Percentiles rank a stretch among this genome's conserved stretches.
These are phyloP conservation scores for Rubroshorea leprosula DNA, from an alignment of 345 rosid genomes.

Conservation along the genomic window DNA sequence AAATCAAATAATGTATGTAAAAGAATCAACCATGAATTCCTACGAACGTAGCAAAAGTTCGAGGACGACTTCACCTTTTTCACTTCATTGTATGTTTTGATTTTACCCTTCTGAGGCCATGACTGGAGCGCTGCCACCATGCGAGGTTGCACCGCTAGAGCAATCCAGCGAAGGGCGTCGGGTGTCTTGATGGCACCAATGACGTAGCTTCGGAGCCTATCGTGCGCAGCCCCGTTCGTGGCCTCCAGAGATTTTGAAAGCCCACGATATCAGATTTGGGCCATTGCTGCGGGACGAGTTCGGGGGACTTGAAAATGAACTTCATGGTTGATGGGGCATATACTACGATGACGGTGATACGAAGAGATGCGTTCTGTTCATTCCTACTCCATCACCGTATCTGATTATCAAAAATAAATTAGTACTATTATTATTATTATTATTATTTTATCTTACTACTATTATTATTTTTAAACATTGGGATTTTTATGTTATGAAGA, in stretches of 20 bases:
- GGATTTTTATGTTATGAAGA: too few relatives aligned
- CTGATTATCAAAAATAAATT: conserved; percentile 13
- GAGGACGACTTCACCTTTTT: conserved; percentile 27
- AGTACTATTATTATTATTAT: too few relatives aligned
- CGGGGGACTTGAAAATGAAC: conserved; percentile 20
- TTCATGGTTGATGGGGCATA: conserved; percentile 29
- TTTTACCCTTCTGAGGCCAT: conserved; percentile 29
- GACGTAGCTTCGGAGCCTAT: conserved; percentile 23
- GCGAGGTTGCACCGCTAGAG: conserved; percentile 25
- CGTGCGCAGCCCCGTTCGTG: conserved; percentile 27
- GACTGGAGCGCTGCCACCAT: too few relatives aligned
- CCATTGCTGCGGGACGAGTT: conserved; percentile 23
- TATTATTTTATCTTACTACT: too few relatives aligned
- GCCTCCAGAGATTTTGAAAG: conserved; percentile 9
- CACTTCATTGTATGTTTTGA: conserved; percentile 18
- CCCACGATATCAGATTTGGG: conserved; percentile 26
- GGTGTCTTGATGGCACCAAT: conserved; percentile 26
- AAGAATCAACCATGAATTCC: too few relatives aligned
- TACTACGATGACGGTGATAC: conserved; percentile 30
- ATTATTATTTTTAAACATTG: too few relatives aligned
- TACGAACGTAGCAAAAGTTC: too few relatives aligned
- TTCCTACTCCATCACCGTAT: conserved; percentile 38
- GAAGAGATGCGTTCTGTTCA: conserved; percentile 30
- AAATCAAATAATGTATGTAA: too few relatives aligned
- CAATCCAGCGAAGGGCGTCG: conserved; percentile 25